These are phyloP conservation scores for Hemileccinum impolitum DNA, from an alignment of 768 basidiomycete species.

Conservation along the genomic window DNA sequence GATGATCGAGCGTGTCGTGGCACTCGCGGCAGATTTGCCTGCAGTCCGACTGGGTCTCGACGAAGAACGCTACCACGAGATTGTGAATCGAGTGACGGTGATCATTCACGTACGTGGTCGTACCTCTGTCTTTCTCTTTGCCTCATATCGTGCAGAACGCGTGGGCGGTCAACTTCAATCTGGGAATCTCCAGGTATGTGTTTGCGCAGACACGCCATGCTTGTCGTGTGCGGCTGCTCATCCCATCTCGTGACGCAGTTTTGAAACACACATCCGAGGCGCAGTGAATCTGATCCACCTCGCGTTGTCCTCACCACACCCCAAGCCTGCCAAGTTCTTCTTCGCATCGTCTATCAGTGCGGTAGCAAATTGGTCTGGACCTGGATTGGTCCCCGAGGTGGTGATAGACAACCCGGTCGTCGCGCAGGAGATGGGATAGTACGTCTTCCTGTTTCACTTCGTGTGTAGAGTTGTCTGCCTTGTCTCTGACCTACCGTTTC, in stretches of 20 bases:
- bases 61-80: slow-evolving; percentile 32
- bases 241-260: slow-evolving; percentile 17
- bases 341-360: slow-evolving; percentile 49
- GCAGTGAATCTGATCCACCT: slow-evolving; percentile 50
- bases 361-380: slow-evolving; percentile 20
- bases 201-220: neutral
- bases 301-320: slow-evolving; percentile 36
- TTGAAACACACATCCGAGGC: slow-evolving; percentile 47
- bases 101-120: slow-evolving; percentile 41
- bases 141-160: slow-evolving; percentile 37
- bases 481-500: no score
- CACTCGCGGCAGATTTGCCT: slow-evolving; percentile 43
- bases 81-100: slow-evolving; percentile 37
- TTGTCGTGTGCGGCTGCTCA: neutral
- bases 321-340: slow-evolving; percentile 40
- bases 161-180: slow-evolving; percentile 56
- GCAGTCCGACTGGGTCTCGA: slow-evolving; percentile 40
- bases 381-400: slow-evolving; percentile 19
- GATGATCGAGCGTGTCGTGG: slow-evolving; percentile 31
- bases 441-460: slow-evolving; percentile 7
- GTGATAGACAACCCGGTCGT: slow-evolving; percentile 22
- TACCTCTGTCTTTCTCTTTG: neutral
- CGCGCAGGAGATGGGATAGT: slow-evolving; percentile 35
- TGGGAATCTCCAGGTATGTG: slow-evolving; percentile 29
- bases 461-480: no score